phyloP scores from a whole-genome alignment of 768 basidiomycete species.

The Butyriboletus loyo region DNA sequence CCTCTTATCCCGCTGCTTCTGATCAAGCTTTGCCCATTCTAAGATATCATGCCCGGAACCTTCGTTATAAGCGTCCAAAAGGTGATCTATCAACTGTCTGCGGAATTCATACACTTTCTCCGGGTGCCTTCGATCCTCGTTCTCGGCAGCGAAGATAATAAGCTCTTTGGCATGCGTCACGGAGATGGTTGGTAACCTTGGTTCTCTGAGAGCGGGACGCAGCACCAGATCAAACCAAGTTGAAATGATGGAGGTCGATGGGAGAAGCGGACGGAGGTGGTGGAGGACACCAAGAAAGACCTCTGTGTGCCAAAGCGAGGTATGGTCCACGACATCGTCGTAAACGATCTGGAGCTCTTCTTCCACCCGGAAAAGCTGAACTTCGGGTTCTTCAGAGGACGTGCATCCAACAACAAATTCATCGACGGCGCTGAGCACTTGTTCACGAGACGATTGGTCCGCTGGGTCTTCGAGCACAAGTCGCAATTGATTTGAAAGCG shows the following conservation, averaged over 20 bases:
- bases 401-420: constrained; percentile 51
- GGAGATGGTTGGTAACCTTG: constrained; percentile 56
- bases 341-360: constrained; percentile 65
- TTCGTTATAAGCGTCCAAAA: constrained; percentile 75
- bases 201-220: constrained; percentile 74
- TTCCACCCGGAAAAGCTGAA: constrained; percentile 50
- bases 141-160: constrained; percentile 57
- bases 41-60: constrained; percentile 68
- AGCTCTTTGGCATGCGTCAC: constrained; percentile 70
- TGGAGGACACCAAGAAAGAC: constrained; percentile 64
- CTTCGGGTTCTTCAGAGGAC: constrained; percentile 45
- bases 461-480: constrained; percentile 51
- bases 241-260: constrained; percentile 65
- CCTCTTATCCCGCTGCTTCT: constrained; percentile 56
- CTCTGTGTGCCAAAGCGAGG: constrained; percentile 58
- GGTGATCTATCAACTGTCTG: constrained; percentile 64
- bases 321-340: constrained; percentile 62
- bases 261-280: constrained; percentile 58
- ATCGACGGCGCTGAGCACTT: constrained; percentile 50
- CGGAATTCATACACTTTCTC: constrained; percentile 66
- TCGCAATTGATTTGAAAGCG: constrained; percentile 52
- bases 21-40: constrained; percentile 69
- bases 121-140: constrained; percentile 39
- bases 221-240: constrained; percentile 81
- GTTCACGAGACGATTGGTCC: constrained; percentile 49